phyloP scores from a whole-genome alignment of 2,329 filamentous ascomycete genomes.

The Monosporascus sp. region DNA sequence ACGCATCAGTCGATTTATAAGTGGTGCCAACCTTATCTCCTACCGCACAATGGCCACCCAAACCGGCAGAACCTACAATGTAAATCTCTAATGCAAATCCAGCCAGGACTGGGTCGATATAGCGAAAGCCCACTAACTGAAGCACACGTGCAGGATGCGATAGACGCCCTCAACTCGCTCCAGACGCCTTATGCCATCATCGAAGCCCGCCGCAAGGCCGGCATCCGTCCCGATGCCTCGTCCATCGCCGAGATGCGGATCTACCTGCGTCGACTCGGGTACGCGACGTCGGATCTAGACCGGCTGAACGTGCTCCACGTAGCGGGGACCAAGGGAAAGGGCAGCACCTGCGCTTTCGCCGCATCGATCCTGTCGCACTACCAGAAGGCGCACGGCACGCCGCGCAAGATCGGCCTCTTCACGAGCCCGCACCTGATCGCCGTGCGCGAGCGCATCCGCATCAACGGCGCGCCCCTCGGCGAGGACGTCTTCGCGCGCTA shows the following conservation, averaged over 20 bases:
- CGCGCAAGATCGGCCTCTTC: slow-evolving; percentile 55
- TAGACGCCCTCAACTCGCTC: slow-evolving; percentile 79
- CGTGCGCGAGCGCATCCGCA: slow-evolving; percentile 62
- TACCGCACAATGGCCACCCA: slow-evolving; percentile 19
- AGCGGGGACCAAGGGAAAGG: slow-evolving; percentile 73
- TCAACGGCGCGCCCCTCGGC: slow-evolving; percentile 53
- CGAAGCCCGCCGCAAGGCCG: slow-evolving; percentile 71
- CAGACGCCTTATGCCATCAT: slow-evolving; percentile 83
- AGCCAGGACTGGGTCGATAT: too few species aligned
- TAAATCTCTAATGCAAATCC: background rate
- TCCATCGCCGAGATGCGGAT: slow-evolving; percentile 74
- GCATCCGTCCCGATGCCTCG: slow-evolving; percentile 62
- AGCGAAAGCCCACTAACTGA: too few species aligned
- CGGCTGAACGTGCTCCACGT: slow-evolving; percentile 65
- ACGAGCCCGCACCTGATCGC: slow-evolving; percentile 65
- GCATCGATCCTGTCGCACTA: slow-evolving; percentile 56
- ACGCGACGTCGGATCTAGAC: slow-evolving; percentile 55
- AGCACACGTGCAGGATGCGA: slow-evolving; percentile 61
- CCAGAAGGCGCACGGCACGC: slow-evolving; percentile 28
- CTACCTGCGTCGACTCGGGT: slow-evolving; percentile 73
- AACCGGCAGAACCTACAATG: slow-evolving; percentile 19
- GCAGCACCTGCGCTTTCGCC: slow-evolving; percentile 65
- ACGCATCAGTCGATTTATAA: slow-evolving; percentile 9
- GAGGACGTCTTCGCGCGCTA: slow-evolving; percentile 56
- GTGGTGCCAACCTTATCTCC: slow-evolving; percentile 1